Conservation (phyloP, 2,329 filamentous ascomycete species). For the Phialophora verrucosa region DNA sequence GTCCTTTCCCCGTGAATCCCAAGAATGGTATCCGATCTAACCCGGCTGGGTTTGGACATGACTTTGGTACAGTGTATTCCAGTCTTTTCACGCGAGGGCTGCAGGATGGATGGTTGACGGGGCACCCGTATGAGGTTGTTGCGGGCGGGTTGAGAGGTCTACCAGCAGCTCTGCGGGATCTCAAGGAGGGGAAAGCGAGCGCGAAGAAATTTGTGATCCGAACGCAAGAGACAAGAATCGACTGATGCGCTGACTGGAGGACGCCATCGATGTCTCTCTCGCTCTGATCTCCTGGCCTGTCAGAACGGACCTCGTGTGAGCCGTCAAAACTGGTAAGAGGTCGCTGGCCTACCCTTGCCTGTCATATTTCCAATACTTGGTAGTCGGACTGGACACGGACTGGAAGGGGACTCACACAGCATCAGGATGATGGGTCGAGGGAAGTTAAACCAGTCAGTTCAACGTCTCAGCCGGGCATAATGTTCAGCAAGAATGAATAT, state of each 20-base stretch:
- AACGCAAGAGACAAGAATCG: slow-evolving; percentile 10
- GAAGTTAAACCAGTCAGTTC: neutral
- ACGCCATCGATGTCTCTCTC: neutral
- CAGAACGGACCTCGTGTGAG: neutral
- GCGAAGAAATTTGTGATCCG: slow-evolving; percentile 68
- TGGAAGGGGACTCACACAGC: neutral
- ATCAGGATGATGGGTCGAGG: neutral
- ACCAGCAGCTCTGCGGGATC: slow-evolving; percentile 57
- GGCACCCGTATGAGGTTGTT: slow-evolving; percentile 59
- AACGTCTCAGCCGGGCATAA: neutral
- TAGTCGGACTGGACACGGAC: neutral
- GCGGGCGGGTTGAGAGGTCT: slow-evolving; percentile 61
- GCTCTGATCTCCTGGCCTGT: neutral
- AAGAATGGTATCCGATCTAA: slow-evolving; percentile 4
- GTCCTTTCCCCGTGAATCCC: neutral
- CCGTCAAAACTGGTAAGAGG: neutral
- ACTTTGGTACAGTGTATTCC: slow-evolving; percentile 55
- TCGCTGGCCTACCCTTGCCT: neutral
- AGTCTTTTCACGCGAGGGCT: slow-evolving; percentile 53
- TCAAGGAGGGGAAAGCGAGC: slow-evolving; percentile 66
- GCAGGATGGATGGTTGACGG: slow-evolving; percentile 55
- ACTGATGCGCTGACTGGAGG: neutral
- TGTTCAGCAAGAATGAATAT: neutral
- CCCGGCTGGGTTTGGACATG: slow-evolving; percentile 41
- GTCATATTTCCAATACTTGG: neutral